These are phyloP conservation scores for Verticillium isaacii DNA, from an alignment of 2,329 filamentous ascomycete species.

Conservation along the genomic window DNA sequence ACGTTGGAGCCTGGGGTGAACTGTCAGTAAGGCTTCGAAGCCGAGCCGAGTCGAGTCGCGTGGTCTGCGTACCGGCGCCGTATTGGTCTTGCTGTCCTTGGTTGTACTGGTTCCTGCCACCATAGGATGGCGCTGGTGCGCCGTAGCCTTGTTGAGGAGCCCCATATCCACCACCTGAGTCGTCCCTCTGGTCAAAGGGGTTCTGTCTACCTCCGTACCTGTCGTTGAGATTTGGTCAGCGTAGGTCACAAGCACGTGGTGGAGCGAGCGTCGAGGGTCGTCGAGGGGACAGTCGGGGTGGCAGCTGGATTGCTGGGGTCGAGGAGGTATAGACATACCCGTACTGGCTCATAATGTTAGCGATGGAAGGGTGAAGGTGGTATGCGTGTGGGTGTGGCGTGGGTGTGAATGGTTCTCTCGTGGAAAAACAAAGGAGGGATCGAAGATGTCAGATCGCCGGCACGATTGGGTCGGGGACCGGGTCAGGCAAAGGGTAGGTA, in stretches of 20 bases:
- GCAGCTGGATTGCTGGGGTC: not conserved
- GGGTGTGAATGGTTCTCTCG: not conserved
- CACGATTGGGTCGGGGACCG: not conserved
- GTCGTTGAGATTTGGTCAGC: slow-evolving; percentile 10
- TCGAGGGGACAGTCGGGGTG: not conserved
- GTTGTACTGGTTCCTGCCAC: slow-evolving; percentile 15
- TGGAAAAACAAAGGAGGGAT: not conserved
- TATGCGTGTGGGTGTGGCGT: not conserved
- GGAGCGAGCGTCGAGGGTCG: not conserved
- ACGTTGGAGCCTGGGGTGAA: slow-evolving; percentile 43
- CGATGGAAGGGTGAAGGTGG: slow-evolving; percentile 3
- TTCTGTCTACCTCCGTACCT: slow-evolving; percentile 54
- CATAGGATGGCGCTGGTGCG: slow-evolving; percentile 14
- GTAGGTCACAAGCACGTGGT: not conserved
- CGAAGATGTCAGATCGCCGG: not conserved
- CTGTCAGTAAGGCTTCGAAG: slow-evolving; percentile 3
- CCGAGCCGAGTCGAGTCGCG: slow-evolving; percentile 6
- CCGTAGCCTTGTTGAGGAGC: slow-evolving; percentile 11
- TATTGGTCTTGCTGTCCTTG: slow-evolving; percentile 12
- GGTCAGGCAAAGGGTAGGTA: not conserved
- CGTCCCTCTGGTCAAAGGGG: slow-evolving; percentile 54
- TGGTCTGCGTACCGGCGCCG: slow-evolving; percentile 12
- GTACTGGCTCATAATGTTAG: slow-evolving; percentile 42
- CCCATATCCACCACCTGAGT: slow-evolving; percentile 22
- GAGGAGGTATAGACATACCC: slow-evolving; percentile 28